Evolutionary conservation across 306 rosid genomes (phyloP).

Genomic region (Casuarina cunninghamiana): DNA sequence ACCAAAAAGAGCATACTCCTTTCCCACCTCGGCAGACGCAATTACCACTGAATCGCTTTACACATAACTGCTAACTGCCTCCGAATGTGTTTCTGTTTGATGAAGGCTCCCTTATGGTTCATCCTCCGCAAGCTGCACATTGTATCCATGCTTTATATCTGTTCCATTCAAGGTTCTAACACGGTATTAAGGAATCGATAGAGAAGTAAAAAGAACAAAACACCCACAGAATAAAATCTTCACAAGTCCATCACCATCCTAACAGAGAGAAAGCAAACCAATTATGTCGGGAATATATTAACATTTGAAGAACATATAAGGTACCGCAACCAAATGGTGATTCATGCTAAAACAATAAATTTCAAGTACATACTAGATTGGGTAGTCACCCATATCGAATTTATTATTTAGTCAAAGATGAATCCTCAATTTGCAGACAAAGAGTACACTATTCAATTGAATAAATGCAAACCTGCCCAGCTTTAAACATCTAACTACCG

Average conservation of each 20-base stretch:
- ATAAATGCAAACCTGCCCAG: neutral
- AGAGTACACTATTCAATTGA: neutral
- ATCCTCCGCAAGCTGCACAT: conserved; percentile 68
- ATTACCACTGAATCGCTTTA: conserved; percentile 9
- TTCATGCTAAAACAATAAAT: neutral
- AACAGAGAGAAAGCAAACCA: neutral
- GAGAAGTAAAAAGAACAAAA: neutral
- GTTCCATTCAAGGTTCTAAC: conserved; percentile 44
- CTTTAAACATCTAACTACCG: neutral
- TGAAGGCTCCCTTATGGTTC: conserved; percentile 38
- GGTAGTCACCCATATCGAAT: neutral
- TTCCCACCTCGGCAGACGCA: neutral
- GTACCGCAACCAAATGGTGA: neutral
- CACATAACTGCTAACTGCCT: conserved; percentile 23
- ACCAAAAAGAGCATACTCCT: conserved; percentile 23
- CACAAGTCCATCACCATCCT: neutral
- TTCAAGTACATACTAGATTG: neutral
- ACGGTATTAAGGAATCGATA: conserved; percentile 22
- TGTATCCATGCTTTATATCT: conserved; percentile 75
- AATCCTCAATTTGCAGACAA: neutral
- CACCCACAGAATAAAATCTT: neutral
- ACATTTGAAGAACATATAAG: neutral
- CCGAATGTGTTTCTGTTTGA: conserved; percentile 1
- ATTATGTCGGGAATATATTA: neutral
- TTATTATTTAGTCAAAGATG: neutral